Evolutionary conservation across 2,329 filamentous ascomycete species (phyloP).

Genomic region (Trichoderma lentiforme): DNA sequence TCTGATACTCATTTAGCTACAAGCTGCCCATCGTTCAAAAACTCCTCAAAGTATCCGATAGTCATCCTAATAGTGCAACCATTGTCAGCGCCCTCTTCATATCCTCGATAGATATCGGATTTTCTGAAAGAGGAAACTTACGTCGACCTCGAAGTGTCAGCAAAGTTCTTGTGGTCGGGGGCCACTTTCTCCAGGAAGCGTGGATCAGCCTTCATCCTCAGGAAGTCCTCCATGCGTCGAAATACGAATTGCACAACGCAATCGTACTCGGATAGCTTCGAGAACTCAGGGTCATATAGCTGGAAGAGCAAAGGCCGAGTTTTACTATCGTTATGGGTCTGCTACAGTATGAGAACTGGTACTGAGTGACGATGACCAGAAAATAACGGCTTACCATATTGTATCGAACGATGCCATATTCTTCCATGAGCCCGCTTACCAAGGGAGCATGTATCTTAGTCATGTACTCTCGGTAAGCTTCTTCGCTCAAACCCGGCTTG

Average conservation of each 20-base stretch:
- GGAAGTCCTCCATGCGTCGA: slow-evolving; percentile 11
- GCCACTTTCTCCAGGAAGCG: slow-evolving; percentile 15
- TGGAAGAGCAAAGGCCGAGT: slow-evolving; percentile 11
- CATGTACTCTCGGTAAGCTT: slow-evolving; percentile 17
- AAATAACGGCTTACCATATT: slow-evolving; percentile 10
- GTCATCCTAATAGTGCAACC: slow-evolving; percentile 4
- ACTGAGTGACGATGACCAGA: not conserved
- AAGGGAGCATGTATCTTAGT: slow-evolving; percentile 17
- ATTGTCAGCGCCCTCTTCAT: not conserved
- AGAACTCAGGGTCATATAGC: slow-evolving; percentile 17
- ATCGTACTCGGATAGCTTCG: slow-evolving; percentile 18
- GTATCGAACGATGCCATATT: slow-evolving; percentile 17
- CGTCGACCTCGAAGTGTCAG: slow-evolving; percentile 16
- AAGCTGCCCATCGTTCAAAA: slow-evolving; percentile 9
- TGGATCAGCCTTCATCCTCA: slow-evolving; percentile 17
- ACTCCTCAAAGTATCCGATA: slow-evolving; percentile 17
- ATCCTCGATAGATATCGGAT: not conserved
- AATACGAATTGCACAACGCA: slow-evolving; percentile 19
- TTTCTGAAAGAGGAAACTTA: not conserved
- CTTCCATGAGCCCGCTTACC: slow-evolving; percentile 12
- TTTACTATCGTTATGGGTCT: slow-evolving; percentile 18
- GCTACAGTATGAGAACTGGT: not conserved
- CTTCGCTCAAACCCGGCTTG: slow-evolving; percentile 15
- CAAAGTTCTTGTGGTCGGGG: slow-evolving; percentile 17
- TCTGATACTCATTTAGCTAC: not conserved